These are phyloP conservation scores for Kazachstania taianensis DNA, from an alignment of 805 yeast species.

Conservation along the genomic window DNA sequence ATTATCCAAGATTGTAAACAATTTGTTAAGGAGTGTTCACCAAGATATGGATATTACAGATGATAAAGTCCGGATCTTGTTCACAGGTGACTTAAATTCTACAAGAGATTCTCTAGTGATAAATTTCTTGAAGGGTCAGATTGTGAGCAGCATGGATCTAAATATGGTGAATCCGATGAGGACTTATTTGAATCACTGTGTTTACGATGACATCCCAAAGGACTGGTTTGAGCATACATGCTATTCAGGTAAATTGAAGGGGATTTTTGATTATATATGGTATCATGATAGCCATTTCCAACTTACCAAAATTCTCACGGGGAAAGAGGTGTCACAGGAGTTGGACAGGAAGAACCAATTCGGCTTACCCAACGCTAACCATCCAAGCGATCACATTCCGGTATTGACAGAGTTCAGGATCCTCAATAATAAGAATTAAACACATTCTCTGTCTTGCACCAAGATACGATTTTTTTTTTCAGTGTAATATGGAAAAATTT, in stretches of 20 bases:
- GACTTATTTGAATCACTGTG: conserved; percentile 25
- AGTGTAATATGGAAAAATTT: too few species aligned
- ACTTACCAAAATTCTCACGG: conserved; percentile 41
- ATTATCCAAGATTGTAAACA: conserved; percentile 21
- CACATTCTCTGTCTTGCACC: too few species aligned
- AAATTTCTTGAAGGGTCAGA: conserved; percentile 32
- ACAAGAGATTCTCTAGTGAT: conserved; percentile 40
- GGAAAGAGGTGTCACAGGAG: conserved; percentile 27
- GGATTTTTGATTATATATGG: conserved; percentile 53
- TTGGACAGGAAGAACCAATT: conserved; percentile 12
- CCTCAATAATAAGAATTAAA: too few species aligned
- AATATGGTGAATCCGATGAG: conserved; percentile 26
- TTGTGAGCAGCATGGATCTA: conserved; percentile 21
- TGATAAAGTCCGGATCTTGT: conserved; percentile 30
- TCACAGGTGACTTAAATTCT: conserved; percentile 52
- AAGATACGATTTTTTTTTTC: too few species aligned
- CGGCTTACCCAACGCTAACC: conserved; percentile 47
- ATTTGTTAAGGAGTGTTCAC: conserved; percentile 15
- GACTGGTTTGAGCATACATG: conserved; percentile 34
- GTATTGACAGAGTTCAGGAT: conserved; percentile 31
- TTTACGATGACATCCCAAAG: conserved; percentile 24
- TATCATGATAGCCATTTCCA: conserved; percentile 33
- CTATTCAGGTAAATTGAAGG: conserved; percentile 40
- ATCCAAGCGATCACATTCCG: conserved; percentile 49
- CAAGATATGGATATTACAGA: conserved; percentile 11